Evolutionary conservation across 371 early-diverging fungal genomes (phyloP).

Genomic region (Fennellomyces sp.): DNA sequence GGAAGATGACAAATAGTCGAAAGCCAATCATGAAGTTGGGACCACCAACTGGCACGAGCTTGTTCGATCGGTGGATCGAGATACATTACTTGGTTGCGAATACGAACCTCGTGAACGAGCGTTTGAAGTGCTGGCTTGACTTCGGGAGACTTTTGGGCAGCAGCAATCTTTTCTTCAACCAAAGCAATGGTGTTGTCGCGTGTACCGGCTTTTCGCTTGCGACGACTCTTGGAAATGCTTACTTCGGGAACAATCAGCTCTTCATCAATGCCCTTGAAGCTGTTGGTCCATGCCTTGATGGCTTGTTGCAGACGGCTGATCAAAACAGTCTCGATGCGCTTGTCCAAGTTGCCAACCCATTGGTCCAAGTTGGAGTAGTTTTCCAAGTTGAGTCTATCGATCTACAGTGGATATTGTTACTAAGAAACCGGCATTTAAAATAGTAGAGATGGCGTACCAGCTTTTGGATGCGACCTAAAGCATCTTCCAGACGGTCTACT

Average conservation of each 20-base stretch:
- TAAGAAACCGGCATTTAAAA: conserved; percentile 3
- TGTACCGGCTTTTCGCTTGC: conserved; percentile 57
- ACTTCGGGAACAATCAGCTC: conserved; percentile 46
- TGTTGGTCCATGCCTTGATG: conserved; percentile 75
- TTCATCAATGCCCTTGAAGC: conserved; percentile 68
- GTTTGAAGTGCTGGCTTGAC: conserved; percentile 67
- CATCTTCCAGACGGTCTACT: conserved; percentile 65
- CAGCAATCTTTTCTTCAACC: conserved; percentile 39
- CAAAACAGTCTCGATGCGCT: conserved; percentile 83
- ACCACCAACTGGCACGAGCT: conserved; percentile 89
- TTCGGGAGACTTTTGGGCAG: conserved; percentile 48
- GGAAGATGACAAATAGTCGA: conserved; percentile 77
- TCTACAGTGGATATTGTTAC: conserved; percentile 27
- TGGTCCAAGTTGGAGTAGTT: conserved; percentile 89
- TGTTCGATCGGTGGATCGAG: conserved; percentile 95
- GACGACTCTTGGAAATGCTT: conserved; percentile 46
- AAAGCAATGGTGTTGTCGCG: conserved; percentile 35
- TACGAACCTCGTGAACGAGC: conserved; percentile 81
- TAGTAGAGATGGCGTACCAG: conserved; percentile 37
- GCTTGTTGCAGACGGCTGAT: conserved; percentile 78
- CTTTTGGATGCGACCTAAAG: conserved; percentile 85
- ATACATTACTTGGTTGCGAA: conserved; percentile 95
- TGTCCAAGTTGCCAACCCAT: conserved; percentile 88
- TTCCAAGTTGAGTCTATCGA: conserved; percentile 93
- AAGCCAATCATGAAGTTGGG: conserved; percentile 93